A percentile compares a stretch with the other conserved stretches of the same genome.
Evolutionary conservation across 805 yeast genomes (phyloP).

Genomic region (Jamesozyma rosinii): DNA sequence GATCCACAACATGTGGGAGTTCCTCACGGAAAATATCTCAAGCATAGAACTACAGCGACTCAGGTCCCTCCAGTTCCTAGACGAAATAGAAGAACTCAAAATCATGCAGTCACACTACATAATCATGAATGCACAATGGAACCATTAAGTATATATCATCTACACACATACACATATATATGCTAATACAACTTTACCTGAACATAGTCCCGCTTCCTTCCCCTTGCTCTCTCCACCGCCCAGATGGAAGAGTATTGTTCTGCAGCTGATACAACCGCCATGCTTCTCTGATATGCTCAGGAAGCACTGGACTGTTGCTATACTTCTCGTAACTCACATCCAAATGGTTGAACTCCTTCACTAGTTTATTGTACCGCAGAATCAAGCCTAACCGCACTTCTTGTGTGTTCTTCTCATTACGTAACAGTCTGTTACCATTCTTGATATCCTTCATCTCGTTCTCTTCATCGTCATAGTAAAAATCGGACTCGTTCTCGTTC

Average conservation of each 20-base stretch:
- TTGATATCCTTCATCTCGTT: constrained; percentile 14
- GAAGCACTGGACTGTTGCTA: constrained; percentile 53
- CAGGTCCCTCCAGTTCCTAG: constrained; percentile 42
- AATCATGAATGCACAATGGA: constrained; percentile 28
- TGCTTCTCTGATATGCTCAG: constrained; percentile 82
- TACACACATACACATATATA: constrained; percentile 3
- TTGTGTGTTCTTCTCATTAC: constrained; percentile 19
- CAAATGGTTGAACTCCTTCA: constrained; percentile 21
- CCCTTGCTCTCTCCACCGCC: constrained; percentile 65
- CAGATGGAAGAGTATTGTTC: constrained; percentile 49
- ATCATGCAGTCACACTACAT: constrained; percentile 47
- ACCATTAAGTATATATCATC: background rate
- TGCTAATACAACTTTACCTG: constrained; percentile 31
- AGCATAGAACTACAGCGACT: constrained; percentile 35
- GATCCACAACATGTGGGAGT: constrained; percentile 30
- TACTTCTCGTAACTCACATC: constrained; percentile 31
- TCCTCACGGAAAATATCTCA: constrained; percentile 28
- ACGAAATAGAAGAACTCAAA: constrained; percentile 50
- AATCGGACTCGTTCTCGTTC: constrained; percentile 24
- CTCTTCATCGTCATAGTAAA: constrained; percentile 26
- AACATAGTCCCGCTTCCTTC: constrained; percentile 64
- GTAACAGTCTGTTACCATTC: constrained; percentile 20
- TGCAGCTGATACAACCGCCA: constrained; percentile 70
- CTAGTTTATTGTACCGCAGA: constrained; percentile 24
- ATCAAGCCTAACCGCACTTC: constrained; percentile 24